A percentile compares a stretch with the other conserved stretches of the same genome.
Evolutionary conservation across 768 basidiomycete species (phyloP).

Genomic region (Agrocybe praecox): DNA sequence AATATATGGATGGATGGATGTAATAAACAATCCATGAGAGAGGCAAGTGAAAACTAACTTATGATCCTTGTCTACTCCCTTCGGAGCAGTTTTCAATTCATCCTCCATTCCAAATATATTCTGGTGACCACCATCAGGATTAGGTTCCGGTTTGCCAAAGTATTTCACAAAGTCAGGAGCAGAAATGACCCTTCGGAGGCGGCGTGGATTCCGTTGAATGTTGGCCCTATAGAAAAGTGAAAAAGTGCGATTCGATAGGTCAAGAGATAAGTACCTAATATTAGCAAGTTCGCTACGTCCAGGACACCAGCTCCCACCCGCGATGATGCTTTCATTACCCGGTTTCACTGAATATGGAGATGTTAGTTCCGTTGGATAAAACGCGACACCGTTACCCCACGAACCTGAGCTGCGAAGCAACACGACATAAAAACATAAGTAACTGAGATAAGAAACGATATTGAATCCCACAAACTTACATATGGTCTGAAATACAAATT

Average conservation of each 20-base stretch:
- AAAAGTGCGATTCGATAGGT: background rate
- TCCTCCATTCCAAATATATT: constrained; percentile 90
- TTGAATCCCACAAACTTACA: background rate
- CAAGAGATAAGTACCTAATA: constrained; percentile 53
- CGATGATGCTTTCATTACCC: constrained; percentile 69
- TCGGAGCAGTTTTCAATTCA: constrained; percentile 89
- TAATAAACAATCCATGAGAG: background rate
- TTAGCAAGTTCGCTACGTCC: constrained; percentile 77
- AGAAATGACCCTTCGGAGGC: constrained; percentile 69
- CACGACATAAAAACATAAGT: background rate
- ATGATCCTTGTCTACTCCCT: constrained; percentile 85
- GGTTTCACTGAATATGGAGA: constrained; percentile 51
- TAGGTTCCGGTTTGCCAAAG: constrained; percentile 73
- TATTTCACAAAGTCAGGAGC: constrained; percentile 69
- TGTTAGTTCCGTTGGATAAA: constrained; percentile 2
- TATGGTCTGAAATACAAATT: constrained; percentile 1
- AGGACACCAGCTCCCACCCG: constrained; percentile 82
- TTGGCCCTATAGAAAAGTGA: constrained; percentile 45
- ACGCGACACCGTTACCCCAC: constrained; percentile 5
- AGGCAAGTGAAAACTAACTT: constrained; percentile 40
- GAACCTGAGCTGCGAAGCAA: constrained; percentile 27
- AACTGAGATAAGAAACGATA: background rate
- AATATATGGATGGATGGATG: background rate
- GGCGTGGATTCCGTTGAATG: constrained; percentile 59
- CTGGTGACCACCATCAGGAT: constrained; percentile 61